Evolutionary conservation across 75 land plant genomes (phyloP), one percentile per base, ranked within the genome.

Genomic region (Pinus albicaulis): DNA sequence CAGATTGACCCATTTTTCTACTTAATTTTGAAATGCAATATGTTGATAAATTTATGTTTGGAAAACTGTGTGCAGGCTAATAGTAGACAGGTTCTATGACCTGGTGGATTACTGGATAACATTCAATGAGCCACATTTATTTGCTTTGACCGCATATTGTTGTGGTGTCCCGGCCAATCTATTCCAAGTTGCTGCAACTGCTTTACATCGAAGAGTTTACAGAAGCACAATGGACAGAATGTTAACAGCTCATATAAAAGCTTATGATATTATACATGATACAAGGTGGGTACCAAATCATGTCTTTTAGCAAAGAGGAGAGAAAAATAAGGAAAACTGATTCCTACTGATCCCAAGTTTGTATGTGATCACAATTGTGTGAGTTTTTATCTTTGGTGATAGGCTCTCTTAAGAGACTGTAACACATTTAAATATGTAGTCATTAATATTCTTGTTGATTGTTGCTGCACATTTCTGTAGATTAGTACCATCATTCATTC

Each of bases 41-140:
- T 44, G 52, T 44, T 44, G 52, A 44, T 44, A 44, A 44, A 7
- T 7, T 44, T 44, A 44, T 44, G 10, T 44, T 44, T 44, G 52
- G 8, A 44, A 44, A 44, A 44, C 7, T 55, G 72, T 81, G 19
- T 86, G 83, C 89, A 98, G 99, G 88, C 80, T 95, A 57, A 96
- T 89, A 41, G 96, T 87, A 24, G 96, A 95, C 36, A 81, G 78
- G 53, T 77, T 91, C 59, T 84, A 84, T 69, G 96, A 94, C 72
- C 68, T 95, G 85, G 92, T 95, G 63, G 99, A 95, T 76, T 91
- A 86, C 75, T 98, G 99, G 99, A 82, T 95, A 41, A 91, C 98
- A 17, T 92, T 98, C 80, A 98, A 95, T 83, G 99, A 98, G 76
- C 98, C 96, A 73, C 95, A 95, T 85, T 92, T 93, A 25, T 95